Conservation (phyloP, 805 yeast species). For the Saccharomycopsis javanensis region DNA sequence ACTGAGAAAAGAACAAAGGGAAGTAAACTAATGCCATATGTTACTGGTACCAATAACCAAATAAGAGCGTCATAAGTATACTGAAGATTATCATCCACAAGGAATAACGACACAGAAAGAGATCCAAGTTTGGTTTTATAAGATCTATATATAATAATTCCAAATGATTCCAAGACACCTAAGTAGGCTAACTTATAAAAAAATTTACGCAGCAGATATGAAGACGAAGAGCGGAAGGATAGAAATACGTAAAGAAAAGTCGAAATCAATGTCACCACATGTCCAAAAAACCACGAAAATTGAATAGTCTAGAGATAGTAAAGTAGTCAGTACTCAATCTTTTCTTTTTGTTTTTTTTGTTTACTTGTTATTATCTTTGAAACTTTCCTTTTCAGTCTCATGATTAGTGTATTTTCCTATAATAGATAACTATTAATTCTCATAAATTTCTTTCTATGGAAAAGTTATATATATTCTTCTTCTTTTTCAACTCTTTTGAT, state of each 20-base stretch:
- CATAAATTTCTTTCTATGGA: no score
- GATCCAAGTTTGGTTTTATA: slow-evolving; percentile 24
- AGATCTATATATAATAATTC: slow-evolving; percentile 62
- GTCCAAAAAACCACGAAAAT: slow-evolving; percentile 70
- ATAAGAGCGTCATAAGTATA: slow-evolving; percentile 50
- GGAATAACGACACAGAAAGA: slow-evolving; percentile 23
- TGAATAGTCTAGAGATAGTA: slow-evolving; percentile 39
- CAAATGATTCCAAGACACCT: slow-evolving; percentile 65
- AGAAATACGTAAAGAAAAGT: slow-evolving; percentile 30
- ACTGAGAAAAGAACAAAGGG: slow-evolving; percentile 73
- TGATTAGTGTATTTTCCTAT: no score
- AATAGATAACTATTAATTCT: no score
- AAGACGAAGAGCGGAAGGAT: slow-evolving; percentile 25
- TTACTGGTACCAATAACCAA: slow-evolving; percentile 50
- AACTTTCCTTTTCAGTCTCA: no score
- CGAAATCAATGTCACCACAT: slow-evolving; percentile 36
- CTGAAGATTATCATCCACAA: slow-evolving; percentile 61
- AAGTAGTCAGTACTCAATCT: neutral
- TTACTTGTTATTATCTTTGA: no score
- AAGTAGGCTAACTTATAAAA: slow-evolving; percentile 53
- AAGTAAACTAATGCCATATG: slow-evolving; percentile 48
- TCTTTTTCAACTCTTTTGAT: neutral
- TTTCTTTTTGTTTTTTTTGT: no score
- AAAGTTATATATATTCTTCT: no score
- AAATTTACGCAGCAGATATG: slow-evolving; percentile 27